phyloP scores from a whole-genome alignment of 108 stramenopile genomes.

The Stephanodiscus minutulus region DNA sequence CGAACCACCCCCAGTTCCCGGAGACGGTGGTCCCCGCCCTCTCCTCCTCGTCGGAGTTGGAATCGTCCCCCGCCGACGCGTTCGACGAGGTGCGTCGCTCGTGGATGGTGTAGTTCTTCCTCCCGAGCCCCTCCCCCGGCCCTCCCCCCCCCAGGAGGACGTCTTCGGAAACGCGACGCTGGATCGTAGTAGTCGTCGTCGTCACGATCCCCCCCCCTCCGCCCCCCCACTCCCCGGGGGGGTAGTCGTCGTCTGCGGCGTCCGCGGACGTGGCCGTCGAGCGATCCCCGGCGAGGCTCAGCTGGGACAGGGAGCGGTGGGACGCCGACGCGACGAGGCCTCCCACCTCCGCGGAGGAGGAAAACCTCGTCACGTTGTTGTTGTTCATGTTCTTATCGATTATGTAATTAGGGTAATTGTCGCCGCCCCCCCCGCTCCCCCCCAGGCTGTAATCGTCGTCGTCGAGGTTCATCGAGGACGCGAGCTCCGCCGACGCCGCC shows the following conservation, averaged over 20 bases:
- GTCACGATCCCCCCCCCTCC: neutral
- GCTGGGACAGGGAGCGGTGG: neutral
- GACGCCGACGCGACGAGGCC: neutral
- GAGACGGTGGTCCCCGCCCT: neutral
- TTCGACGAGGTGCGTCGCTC: neutral
- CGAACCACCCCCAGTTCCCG: conserved; percentile 82
- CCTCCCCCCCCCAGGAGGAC: neutral
- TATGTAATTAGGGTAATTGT: neutral
- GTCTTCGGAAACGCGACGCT: conserved; percentile 6
- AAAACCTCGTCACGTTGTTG: too few species aligned
- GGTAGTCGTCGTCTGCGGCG: neutral
- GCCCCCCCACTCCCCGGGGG: neutral
- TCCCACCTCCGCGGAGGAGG: neutral
- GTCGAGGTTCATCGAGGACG: neutral
- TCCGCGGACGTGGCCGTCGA: too few species aligned
- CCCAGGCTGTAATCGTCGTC: neutral
- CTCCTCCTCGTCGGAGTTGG: neutral
- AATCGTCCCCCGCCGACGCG: neutral
- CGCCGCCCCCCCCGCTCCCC: too few species aligned
- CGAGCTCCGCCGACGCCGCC: neutral
- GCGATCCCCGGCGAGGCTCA: neutral
- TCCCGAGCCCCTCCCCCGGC: neutral
- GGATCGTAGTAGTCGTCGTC: neutral
- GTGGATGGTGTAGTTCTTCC: neutral
- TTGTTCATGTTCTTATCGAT: neutral